Evolutionary conservation across 306 rosid species (phyloP).

Genomic region (Luffa aegyptiaca): DNA sequence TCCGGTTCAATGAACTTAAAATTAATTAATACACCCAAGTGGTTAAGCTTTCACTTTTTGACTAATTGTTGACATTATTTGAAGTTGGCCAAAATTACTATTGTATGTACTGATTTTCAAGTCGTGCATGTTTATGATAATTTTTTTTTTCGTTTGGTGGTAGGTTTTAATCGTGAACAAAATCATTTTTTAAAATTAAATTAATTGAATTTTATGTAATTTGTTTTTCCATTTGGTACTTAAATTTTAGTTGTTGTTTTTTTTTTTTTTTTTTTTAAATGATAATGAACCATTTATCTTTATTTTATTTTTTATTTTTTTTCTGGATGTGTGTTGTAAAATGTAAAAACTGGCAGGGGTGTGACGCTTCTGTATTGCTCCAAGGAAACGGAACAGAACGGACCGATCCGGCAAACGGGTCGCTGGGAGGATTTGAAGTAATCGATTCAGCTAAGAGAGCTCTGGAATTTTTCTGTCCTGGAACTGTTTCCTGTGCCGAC

Average conservation of each 20-base stretch:
- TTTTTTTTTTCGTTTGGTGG: too few species aligned
- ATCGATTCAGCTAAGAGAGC: slow-evolving; percentile 67
- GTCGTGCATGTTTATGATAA: not conserved
- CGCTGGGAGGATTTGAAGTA: slow-evolving; percentile 71
- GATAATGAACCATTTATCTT: too few species aligned
- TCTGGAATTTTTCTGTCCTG: slow-evolving; percentile 60
- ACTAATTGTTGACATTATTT: not conserved
- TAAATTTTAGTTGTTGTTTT: too few species aligned
- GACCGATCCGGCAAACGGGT: slow-evolving; percentile 68
- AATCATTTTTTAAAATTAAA: too few species aligned
- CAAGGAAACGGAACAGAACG: slow-evolving; percentile 71
- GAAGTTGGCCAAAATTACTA: not conserved
- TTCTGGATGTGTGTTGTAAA: not conserved
- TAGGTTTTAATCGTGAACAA: too few species aligned
- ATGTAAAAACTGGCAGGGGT: slow-evolving; percentile 37
- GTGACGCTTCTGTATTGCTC: slow-evolving; percentile 76
- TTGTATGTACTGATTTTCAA: not conserved
- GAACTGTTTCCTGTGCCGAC: slow-evolving; percentile 87
- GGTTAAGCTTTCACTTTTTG: not conserved
- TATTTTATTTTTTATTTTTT: not conserved
- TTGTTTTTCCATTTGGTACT: too few species aligned
- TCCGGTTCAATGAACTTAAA: not conserved
- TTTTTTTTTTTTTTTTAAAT: too few species aligned
- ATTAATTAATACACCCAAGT: not conserved
- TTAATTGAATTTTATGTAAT: too few species aligned